Base-by-base conservation (phyloP, 2,329 filamentous ascomycete species). In the Trichoderma afroharzianum region DNA sequence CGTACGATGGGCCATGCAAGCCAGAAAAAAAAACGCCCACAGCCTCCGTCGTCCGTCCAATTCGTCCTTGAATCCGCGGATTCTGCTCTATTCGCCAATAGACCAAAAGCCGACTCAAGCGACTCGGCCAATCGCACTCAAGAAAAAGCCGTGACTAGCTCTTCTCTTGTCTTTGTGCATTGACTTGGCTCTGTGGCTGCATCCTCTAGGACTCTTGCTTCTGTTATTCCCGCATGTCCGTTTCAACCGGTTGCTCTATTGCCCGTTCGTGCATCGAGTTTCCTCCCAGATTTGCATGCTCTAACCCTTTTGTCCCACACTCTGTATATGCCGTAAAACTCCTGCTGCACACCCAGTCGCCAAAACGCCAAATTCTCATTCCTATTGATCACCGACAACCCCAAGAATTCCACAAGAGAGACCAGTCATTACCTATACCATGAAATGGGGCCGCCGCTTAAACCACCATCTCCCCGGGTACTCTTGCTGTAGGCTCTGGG, bases 401-500 rank as follows among this genome's bases (percentile, higher is more conserved):
- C 18, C 21, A 62, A 28, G 18, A 26, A 33, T 28, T 7, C 21
- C 47, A 24, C 28, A 24, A 26, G 8, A 14, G 18, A 24, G 33
- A 21, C 6, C 6, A 15, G 4, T 14, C 32, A 12, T 62, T 62
- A 6, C 26, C 50, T 67, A 53, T 24, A 53, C 36, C 8, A 47
- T 6, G 14, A 36, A 14, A 21, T 11, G 9, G 7, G 43, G 33
- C 8, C 26, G n/a, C 15, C 39, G 26, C 36, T 21, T 63, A 18
- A 75, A 75, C 77, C 77, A 79, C 76, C 76, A 79, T 68, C 26
- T 77, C 30, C 76, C 77, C 3, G 80, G 80, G 53, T 82, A 83
- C 32, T 77, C 78, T 70, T 83, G 82, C 71, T 83, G 80, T 5
- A 83, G 75, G 24, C 77, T 79, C 55, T 81, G 80, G 8, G 83